phyloP scores from a whole-genome alignment of 225 moss, liverwort and hornwort genomes.

The Anthoceros angustus region DNA sequence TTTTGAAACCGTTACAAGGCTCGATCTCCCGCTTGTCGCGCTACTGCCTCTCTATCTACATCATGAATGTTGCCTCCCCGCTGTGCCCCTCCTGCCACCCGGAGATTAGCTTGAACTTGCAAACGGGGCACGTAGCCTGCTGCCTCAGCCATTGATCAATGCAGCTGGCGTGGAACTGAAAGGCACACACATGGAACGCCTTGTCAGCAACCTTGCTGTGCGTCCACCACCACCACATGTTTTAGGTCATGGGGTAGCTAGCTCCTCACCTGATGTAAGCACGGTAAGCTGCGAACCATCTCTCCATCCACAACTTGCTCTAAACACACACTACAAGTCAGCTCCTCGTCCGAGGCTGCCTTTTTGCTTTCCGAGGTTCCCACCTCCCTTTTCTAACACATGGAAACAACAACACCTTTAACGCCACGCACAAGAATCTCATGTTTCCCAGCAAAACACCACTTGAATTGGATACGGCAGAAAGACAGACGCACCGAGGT shows the following conservation, averaged over 20 bases:
- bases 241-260: background rate
- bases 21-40: no score
- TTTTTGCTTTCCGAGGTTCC: slow-evolving; percentile 13
- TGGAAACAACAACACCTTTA: background rate
- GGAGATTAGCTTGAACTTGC: slow-evolving; percentile 38
- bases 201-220: no score
- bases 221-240: no score
- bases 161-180: slow-evolving; percentile 43
- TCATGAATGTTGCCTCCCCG: no score
- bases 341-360: slow-evolving; percentile 23
- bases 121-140: slow-evolving; percentile 50
- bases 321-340: slow-evolving; percentile 52
- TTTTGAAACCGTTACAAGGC: no score
- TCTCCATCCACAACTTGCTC: slow-evolving; percentile 57
- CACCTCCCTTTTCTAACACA: slow-evolving; percentile 14
- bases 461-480: background rate
- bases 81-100: slow-evolving; percentile 20
- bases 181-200: no score
- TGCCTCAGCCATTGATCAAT: slow-evolving; percentile 54
- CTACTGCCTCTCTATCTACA: no score
- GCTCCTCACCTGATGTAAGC: slow-evolving; percentile 35
- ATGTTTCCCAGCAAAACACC: background rate
- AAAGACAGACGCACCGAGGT: no score
- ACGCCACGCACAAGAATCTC: background rate
- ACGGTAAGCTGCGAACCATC: slow-evolving; percentile 49